A percentile compares a stretch with the other conserved stretches of the same genome.
phyloP scores from a whole-genome alignment of 768 basidiomycete species.

The Xerocomellus intermedius region DNA sequence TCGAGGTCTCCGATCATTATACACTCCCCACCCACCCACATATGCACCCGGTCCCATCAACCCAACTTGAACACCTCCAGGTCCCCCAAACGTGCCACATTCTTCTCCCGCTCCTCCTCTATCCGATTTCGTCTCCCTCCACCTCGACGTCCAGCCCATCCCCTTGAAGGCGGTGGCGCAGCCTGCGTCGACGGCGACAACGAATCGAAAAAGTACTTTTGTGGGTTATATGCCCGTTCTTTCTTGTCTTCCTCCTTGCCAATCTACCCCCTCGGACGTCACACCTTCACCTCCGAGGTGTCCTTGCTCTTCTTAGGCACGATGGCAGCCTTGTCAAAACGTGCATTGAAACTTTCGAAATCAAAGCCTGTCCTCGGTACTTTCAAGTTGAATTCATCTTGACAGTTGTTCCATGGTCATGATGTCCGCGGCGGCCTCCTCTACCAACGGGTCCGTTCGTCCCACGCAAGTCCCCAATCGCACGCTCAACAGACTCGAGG shows the following conservation, averaged over 20 bases:
- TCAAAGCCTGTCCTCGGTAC: constrained; percentile 82
- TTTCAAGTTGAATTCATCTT: constrained; percentile 43
- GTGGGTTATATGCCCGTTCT: constrained; percentile 65
- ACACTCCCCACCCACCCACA: constrained; percentile 76
- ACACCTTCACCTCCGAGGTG: constrained; percentile 30
- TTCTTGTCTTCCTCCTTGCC: constrained; percentile 39
- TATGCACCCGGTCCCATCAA: constrained; percentile 76
- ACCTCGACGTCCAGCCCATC: constrained; percentile 42
- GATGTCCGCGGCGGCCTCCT: constrained; percentile 38
- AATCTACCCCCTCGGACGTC: constrained; percentile 29
- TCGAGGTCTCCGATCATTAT: constrained; percentile 49
- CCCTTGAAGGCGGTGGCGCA: constrained; percentile 32
- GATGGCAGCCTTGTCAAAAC: constrained; percentile 73
- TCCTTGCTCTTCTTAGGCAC: constrained; percentile 36
- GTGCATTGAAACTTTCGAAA: constrained; percentile 73
- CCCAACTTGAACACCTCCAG: constrained; percentile 76
- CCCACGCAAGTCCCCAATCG: constrained; percentile 49
- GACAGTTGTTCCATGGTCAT: constrained; percentile 23
- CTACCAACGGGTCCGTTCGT: constrained; percentile 37
- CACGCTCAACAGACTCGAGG: constrained; percentile 66
- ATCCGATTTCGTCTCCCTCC: constrained; percentile 63
- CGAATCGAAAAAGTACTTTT: constrained; percentile 81
- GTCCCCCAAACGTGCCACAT: constrained; percentile 88
- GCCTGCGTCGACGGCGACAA: constrained; percentile 47
- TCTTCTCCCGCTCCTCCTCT: constrained; percentile 82